Conservation (phyloP, 257 asterid species). For the Anisodus tanguticus region DNA sequence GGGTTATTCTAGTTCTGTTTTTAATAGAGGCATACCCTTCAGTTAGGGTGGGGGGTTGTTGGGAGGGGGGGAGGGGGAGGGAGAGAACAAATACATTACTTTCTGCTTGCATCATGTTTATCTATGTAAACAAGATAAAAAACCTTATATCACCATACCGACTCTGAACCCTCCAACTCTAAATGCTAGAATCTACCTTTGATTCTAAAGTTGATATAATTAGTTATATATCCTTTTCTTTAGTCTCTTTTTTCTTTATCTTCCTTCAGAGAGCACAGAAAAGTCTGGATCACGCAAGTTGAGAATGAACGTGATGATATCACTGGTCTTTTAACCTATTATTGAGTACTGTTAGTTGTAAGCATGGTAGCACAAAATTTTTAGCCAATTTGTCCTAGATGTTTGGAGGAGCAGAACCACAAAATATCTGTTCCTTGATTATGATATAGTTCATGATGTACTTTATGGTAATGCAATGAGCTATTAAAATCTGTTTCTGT, state of each 20-base stretch:
- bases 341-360: too few relatives aligned
- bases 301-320: not conserved
- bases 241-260: not conserved
- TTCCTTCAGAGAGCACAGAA: not conserved
- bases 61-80: too few relatives aligned
- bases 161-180: not conserved
- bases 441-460: not conserved
- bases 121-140: not conserved
- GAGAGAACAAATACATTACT: not conserved
- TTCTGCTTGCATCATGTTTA: not conserved
- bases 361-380: too few relatives aligned
- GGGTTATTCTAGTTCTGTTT: not conserved
- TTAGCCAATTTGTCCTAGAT: too few relatives aligned
- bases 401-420: not conserved
- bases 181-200: not conserved
- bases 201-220: slow-evolving; percentile 1
- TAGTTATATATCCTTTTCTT: not conserved
- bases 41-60: too few relatives aligned
- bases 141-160: not conserved
- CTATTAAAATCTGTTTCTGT: not conserved
- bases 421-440: not conserved
- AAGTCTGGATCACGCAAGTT: not conserved
- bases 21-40: too few relatives aligned
- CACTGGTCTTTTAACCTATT: not conserved
- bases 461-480: not conserved